These are phyloP conservation scores for Salix udensis DNA, from an alignment of 345 rosid genomes.

Conservation along the genomic window DNA sequence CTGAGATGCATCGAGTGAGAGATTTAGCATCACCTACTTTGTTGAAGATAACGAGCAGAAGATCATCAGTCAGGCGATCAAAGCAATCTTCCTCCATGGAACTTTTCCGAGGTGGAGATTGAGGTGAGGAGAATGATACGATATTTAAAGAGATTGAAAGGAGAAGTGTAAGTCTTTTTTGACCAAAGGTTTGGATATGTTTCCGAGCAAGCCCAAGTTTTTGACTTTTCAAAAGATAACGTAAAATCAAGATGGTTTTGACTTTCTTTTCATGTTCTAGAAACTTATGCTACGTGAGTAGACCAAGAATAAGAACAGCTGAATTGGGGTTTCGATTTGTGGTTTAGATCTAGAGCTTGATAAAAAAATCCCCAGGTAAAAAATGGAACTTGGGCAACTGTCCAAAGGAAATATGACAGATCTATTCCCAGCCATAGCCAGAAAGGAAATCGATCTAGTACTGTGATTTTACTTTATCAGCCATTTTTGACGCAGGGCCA, in stretches of 20 bases:
- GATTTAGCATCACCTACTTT: slow-evolving; percentile 24
- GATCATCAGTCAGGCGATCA: slow-evolving; percentile 26
- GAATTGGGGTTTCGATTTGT: background rate
- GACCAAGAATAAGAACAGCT: background rate
- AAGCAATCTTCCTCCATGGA: slow-evolving; percentile 6
- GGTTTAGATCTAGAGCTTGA: too few relatives aligned
- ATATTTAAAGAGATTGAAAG: background rate
- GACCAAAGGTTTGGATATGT: background rate
- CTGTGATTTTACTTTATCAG: too few relatives aligned
- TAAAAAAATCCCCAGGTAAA: too few relatives aligned
- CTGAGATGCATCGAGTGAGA: slow-evolving; percentile 29
- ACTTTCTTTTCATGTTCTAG: background rate
- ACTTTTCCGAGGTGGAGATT: background rate
- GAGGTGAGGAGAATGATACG: background rate
- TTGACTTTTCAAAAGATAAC: background rate
- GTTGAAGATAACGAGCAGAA: slow-evolving; percentile 31
- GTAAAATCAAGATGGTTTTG: background rate
- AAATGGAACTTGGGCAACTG: background rate
- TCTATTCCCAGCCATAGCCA: background rate
- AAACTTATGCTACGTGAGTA: background rate
- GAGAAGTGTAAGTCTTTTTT: background rate
- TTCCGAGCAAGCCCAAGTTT: background rate
- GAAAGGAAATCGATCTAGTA: too few relatives aligned
- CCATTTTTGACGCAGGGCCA: too few relatives aligned
- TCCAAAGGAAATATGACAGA: background rate